These are phyloP conservation scores for Coemansia sp. DNA, from an alignment of 192 early-diverging fungal species.

Conservation along the genomic window DNA sequence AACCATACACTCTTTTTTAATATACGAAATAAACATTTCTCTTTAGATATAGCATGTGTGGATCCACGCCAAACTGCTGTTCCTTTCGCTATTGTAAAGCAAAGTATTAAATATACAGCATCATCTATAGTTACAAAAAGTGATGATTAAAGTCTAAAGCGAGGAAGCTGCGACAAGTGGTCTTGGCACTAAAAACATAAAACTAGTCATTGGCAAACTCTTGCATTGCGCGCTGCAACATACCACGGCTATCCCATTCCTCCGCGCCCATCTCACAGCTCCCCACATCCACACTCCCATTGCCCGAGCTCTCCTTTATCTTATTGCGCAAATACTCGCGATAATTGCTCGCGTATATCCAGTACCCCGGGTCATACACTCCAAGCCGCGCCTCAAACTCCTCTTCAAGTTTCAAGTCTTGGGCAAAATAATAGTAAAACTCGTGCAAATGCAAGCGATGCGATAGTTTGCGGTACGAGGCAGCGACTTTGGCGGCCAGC, in stretches of 20 bases:
- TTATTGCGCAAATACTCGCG: constrained; percentile 38
- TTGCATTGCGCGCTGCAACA: background rate
- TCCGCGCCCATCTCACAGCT: background rate
- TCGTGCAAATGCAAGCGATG: constrained; percentile 27
- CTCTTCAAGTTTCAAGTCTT: constrained; percentile 43
- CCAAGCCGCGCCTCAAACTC: constrained; percentile 49
- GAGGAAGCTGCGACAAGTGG: too few relatives aligned
- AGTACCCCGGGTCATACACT: constrained; percentile 39
- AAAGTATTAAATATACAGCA: too few relatives aligned
- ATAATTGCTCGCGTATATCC: constrained; percentile 41
- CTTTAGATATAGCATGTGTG: too few relatives aligned
- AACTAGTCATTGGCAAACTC: background rate
- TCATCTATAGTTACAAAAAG: too few relatives aligned
- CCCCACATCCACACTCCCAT: background rate
- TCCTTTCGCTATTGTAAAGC: too few relatives aligned
- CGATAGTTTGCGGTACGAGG: constrained; percentile 12
- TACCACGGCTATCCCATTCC: background rate
- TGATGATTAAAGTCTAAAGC: too few relatives aligned
- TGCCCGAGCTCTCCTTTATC: constrained; percentile 18
- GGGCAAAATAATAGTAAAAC: constrained; percentile 34
- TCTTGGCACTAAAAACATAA: too few relatives aligned
- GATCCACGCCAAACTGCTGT: too few relatives aligned
- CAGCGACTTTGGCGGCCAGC: constrained; percentile 30
- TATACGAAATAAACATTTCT: too few relatives aligned
- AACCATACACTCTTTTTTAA: too few relatives aligned